Percentiles rank a stretch among this genome's conserved stretches.
Evolutionary conservation across 768 basidiomycete genomes (phyloP).

Genomic region (Megacollybia marginata): DNA sequence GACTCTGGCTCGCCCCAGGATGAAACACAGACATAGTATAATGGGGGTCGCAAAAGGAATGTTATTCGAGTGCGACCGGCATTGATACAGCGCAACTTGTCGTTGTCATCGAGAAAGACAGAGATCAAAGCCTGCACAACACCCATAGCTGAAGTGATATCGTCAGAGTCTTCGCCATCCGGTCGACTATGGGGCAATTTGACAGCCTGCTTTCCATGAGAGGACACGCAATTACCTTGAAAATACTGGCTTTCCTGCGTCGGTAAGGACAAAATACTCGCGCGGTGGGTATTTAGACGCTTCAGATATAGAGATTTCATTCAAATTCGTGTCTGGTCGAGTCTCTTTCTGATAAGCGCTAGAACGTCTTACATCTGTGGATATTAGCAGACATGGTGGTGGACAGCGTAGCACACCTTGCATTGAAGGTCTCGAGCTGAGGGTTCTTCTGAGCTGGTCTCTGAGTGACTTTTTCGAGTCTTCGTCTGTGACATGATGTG

Average conservation of each 20-base stretch:
- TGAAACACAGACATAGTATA: conserved; percentile 89
- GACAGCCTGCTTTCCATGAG: conserved; percentile 3
- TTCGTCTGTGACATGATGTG: conserved; percentile 34
- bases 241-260: conserved; percentile 98
- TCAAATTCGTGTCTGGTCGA: conserved; percentile 21
- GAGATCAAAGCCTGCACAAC: conserved; percentile 95
- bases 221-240: conserved; percentile 49
- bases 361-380: not conserved
- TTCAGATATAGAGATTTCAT: conserved; percentile 33
- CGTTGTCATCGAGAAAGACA: conserved; percentile 88
- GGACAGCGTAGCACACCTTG: conserved; percentile 32
- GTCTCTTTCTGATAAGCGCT: conserved; percentile 6
- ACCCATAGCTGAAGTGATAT: conserved; percentile 74
- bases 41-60: conserved; percentile 77
- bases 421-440: conserved; percentile 43
- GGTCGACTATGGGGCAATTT: conserved; percentile 32
- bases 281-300: conserved; percentile 44
- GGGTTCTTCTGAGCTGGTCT: conserved; percentile 63
- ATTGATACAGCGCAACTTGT: conserved; percentile 79
- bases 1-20: conserved; percentile 96
- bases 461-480: conserved; percentile 58
- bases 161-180: conserved; percentile 50
- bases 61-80: conserved; percentile 78
- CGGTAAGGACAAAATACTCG: conserved; percentile 88
- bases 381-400: not conserved